These are phyloP conservation scores for Diaporthe aspalathi DNA, from an alignment of 2,329 filamentous ascomycete genomes.

Conservation along the genomic window DNA sequence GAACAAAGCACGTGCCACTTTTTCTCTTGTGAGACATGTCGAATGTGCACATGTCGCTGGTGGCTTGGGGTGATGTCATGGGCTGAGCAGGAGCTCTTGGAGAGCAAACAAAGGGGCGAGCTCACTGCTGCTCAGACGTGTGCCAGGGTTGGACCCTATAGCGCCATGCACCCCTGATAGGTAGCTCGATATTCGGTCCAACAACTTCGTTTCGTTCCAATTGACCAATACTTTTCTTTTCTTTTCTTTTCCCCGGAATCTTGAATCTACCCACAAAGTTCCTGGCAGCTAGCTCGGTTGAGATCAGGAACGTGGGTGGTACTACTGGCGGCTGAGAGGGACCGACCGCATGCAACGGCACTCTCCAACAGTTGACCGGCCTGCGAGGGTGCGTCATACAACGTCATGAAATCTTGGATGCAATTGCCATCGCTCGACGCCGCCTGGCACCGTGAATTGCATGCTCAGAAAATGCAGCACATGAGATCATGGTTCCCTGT, in stretches of 20 bases:
- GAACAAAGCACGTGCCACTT: slow-evolving; percentile 13
- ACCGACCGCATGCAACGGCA: slow-evolving; percentile 26
- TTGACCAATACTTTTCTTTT: slow-evolving; percentile 19
- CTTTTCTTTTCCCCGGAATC: not conserved
- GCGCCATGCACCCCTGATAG: too few relatives aligned
- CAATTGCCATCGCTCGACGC: slow-evolving; percentile 23
- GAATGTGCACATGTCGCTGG: slow-evolving; percentile 2
- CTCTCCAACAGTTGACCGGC: not conserved
- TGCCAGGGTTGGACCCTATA: slow-evolving; percentile 16
- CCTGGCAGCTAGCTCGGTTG: slow-evolving; percentile 1
- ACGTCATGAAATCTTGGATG: slow-evolving; percentile 23
- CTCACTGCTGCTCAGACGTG: not conserved
- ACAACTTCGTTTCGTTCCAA: not conserved
- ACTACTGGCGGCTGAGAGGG: not conserved
- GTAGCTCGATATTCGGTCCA: not conserved
- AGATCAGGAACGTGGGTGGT: slow-evolving; percentile 6
- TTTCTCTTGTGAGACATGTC: slow-evolving; percentile 15
- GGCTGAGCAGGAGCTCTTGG: not conserved
- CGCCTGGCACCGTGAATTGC: slow-evolving; percentile 20
- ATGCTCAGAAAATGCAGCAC: slow-evolving; percentile 2
- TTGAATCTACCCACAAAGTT: not conserved
- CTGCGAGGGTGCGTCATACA: slow-evolving; percentile 20
- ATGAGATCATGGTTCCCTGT: slow-evolving; percentile 28
- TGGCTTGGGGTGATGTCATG: slow-evolving; percentile 29
- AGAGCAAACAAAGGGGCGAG: not conserved